Evolutionary conservation across 2,329 filamentous ascomycete species (phyloP), one percentile per base, ranked within the genome.

Genomic region (Fusarium euwallaceae): DNA sequence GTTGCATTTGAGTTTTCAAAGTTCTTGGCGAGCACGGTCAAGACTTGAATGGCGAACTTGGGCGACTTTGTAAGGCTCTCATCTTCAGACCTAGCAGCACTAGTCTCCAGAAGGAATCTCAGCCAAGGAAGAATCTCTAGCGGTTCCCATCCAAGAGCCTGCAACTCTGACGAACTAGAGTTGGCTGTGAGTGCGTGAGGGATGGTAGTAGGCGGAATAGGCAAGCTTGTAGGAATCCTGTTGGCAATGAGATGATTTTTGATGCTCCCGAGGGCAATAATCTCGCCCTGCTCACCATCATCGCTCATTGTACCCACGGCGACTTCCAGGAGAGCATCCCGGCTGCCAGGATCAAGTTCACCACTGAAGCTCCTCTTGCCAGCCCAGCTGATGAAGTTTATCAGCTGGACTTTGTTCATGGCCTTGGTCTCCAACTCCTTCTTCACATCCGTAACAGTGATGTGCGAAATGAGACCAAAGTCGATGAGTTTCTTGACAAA

Each of bases 41-140:
- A 87, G 11, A 98, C 89, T 73, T 94, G 92, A 1, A 91, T 87
- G 9, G 96, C 92, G 80, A 98, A 97, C 20, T 90, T 88, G 24
- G 94, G 83, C 0, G 92, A 93, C 64, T 88, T 89, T 1, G 92
- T 94, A 9, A 98, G 85, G 80, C 93, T 92, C 76, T 94, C 89
- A 2, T 92, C 88, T 6, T 90, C 86, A 4, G 88, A 80, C 41
- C 89, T 89, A 65, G 88, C 88, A 6, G 90, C 87, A 11, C 90
- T 87, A 16, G 91, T 91, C 66, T 92, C 90, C n/a, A 97, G 84
- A 39, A 99, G 86, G 83, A 93, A 98, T 24, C 91, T 87, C 27
- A 98, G 83, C 97, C 97, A 99, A 27, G 93, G 92, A 4, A 95
- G 90, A 75, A 98, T 89, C 39, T 96, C 94, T 8, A 99, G 84